phyloP scores from a whole-genome alignment of 192 early-diverging fungal species.

The Fimicolochytrium jonesii region DNA sequence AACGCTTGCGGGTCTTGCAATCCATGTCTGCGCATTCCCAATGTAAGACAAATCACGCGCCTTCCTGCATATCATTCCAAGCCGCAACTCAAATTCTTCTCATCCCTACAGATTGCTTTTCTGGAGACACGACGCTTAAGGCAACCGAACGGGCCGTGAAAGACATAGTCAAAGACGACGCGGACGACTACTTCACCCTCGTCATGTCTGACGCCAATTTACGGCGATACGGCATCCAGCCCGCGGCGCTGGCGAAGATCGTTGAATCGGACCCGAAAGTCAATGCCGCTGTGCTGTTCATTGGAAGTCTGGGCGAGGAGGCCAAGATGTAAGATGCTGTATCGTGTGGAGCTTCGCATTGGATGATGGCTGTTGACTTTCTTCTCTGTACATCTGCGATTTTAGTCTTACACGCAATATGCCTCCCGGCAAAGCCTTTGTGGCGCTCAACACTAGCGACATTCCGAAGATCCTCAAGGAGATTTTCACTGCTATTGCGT shows the following conservation, averaged over 20 bases:
- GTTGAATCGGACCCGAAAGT: slow-evolving; percentile 69
- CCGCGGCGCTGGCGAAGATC: slow-evolving; percentile 58
- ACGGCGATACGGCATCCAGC: slow-evolving; percentile 71
- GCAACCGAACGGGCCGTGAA: slow-evolving; percentile 63
- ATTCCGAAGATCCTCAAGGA: slow-evolving; percentile 45
- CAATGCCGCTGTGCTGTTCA: slow-evolving; percentile 73
- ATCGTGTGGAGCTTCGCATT: no score
- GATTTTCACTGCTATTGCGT: slow-evolving; percentile 18
- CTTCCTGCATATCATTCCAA: no score
- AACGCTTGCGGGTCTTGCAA: slow-evolving; percentile 55
- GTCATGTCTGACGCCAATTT: slow-evolving; percentile 80
- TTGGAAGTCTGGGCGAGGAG: slow-evolving; percentile 73
- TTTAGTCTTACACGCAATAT: slow-evolving; percentile 30
- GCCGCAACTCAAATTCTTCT: no score
- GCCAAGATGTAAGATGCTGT: slow-evolving; percentile 36
- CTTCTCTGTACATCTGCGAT: no score
- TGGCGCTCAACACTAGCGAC: slow-evolving; percentile 34
- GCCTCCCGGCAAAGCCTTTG: slow-evolving; percentile 36
- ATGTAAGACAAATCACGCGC: no score
- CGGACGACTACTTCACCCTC: slow-evolving; percentile 76
- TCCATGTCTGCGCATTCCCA: slow-evolving; percentile 75
- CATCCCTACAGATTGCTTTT: no score
- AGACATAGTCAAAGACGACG: slow-evolving; percentile 66
- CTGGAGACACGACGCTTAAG: slow-evolving; percentile 72
- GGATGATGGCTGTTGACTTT: no score